Base-by-base conservation (phyloP, 1,139 yeast genomes). In the Zygoascus hellenicus region DNA sequence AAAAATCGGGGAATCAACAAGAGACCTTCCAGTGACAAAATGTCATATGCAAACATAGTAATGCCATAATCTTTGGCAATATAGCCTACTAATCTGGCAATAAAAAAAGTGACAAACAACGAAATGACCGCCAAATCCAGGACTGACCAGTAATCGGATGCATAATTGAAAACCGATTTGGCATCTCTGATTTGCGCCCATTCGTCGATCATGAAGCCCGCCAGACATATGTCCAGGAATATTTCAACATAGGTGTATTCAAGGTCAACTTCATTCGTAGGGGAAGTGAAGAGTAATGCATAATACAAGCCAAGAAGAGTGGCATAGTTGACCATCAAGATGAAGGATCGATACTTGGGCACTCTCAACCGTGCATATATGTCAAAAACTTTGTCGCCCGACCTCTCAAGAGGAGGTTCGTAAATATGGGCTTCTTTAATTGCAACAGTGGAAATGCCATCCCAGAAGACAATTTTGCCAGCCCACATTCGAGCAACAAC, bases 381-480 rank as follows among this genome's bases (percentile, higher is more conserved):
- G 46, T 61, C 65, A 17, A 35, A 33, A 11, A 19, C 14, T 13
- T 37, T 13, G 9, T 26, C 36, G n/a, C 22, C 29, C 19, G 22
- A 13, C 16, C 32, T 11, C 9, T 22, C 26, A 31, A 37, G 14
- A 9, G 49, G 46, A 17, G 51, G 55, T 26, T 48, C 49, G 48
- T 60, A 61, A 17, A 55, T 48, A 29, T 51, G 54, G 2, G 67
- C 58, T 10, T 48, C 47, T 44, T 63, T 61, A 30, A 47, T 53
- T 3, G 62, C 54, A 16, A 54, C 51, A 2, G 57, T 50, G 28
- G 58, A 54, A 33, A 64, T 63, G 22, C 54, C 55, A 38, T 60
- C 58, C 68, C 67, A 64, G 42, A 61, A 63, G 42, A 64, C 65
- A 39, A 64, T 62, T 10, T 58, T 54, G 10, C 68, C 68, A 14